Base-by-base conservation (phyloP, 441 rosid species). In the Euphorbia celastroides region DNA sequence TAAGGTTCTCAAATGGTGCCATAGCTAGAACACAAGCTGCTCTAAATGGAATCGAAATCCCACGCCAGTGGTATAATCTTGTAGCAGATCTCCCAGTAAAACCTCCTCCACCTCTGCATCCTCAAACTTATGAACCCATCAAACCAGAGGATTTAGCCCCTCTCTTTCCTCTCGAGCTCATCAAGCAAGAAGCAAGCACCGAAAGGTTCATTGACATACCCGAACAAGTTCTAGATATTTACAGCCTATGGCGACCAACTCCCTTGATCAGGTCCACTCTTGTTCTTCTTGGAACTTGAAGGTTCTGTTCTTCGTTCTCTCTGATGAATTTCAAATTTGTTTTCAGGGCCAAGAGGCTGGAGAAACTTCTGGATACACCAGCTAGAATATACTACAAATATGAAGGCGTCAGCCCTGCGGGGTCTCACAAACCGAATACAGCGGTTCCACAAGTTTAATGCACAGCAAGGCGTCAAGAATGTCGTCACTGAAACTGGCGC, bases 391-490 rank as follows among this genome's bases (percentile, higher is more conserved):
- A 90, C 82, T 93, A 84, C 75, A 90, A 93, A 77, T 90, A 93
- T 46, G 97, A 93, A 78, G 98, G 97, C 58, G 90, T 66, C 56
- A 93, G 98, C 71, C 98, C 97, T 14, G 98, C 98, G 20, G 98
- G 98, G 55, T 93, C 98, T 2, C 98, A 93, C 77, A 93, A 93
- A 72, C 90, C 96, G 0, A 93, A 93, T 82, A 64, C 87, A 28
- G 94, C 98, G 0, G 85, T 93, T 64, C 98, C 98, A 0, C 97
- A 93, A 78, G 96, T 74, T 41, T 66, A 93, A 93, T 72, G 92
- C 92, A 0, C 78, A 82, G 74, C 84, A 81, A 80, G 96, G 97
- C 3, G 51, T 84, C 51, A 93, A 83, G 81, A 93, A 86, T 41
- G 77, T 90, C 59, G 96, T 87, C 17, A 93, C 98, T 0, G 97